phyloP scores from a whole-genome alignment of 306 rosid species.

The Corylus avellana region DNA sequence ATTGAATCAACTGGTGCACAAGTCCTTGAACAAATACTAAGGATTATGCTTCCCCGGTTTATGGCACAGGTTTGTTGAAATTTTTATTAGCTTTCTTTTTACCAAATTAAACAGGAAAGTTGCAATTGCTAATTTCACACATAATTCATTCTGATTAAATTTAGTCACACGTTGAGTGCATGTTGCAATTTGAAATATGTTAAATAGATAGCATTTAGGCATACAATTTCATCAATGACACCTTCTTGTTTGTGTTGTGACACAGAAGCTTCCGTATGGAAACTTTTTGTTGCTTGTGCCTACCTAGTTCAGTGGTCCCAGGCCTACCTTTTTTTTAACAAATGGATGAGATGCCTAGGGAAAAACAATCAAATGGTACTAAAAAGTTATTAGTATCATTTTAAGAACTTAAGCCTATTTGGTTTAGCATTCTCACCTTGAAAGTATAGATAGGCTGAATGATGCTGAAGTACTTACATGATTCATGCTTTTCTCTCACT shows the following conservation, averaged over 20 bases:
- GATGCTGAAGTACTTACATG: not conserved
- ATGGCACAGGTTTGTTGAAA: constrained; percentile 72
- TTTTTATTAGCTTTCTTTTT: not conserved
- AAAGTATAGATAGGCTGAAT: not conserved
- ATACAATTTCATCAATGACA: not conserved
- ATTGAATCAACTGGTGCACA: constrained; percentile 91
- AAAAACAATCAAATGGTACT: not conserved
- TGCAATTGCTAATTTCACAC: not conserved
- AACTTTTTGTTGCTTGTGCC: not conserved
- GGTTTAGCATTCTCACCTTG: not conserved
- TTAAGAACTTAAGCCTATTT: not conserved
- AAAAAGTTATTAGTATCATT: not conserved
- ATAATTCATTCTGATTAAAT: constrained; percentile 1
- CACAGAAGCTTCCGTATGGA: not conserved
- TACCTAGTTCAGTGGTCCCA: not conserved
- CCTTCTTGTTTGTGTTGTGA: not conserved
- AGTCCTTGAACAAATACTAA: constrained; percentile 88
- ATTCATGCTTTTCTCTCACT: not conserved
- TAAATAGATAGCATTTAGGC: not conserved
- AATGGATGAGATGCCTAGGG: not conserved
- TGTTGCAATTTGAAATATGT: constrained; percentile 1
- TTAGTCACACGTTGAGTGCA: not conserved
- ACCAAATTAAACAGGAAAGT: not conserved
- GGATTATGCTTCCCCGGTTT: constrained; percentile 91
- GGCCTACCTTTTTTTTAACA: not conserved